Evolutionary conservation across 768 basidiomycete species (phyloP), one percentile per base, ranked within the genome.

Genomic region (Coprinopsis cinerea): DNA sequence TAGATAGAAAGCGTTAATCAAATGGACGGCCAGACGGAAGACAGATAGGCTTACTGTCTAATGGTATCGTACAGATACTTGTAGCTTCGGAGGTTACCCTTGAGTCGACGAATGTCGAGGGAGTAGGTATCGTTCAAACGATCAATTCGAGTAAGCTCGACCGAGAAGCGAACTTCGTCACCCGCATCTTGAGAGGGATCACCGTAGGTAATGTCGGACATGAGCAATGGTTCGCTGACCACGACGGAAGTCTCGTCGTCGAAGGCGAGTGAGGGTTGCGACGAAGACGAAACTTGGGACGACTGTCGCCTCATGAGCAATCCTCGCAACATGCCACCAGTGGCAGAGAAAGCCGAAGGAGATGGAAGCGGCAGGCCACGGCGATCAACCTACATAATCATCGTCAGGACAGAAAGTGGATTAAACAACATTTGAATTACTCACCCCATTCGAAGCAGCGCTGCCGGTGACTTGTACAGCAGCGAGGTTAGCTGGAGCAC

Each of bases 141-240:
- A 65, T 91, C 87, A 59, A 99, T 74, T 59, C 88, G 73, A 41
- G 95, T 97, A 54, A 99, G 68, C 71, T 99, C 96, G 54, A 97
- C 87, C 11, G 83, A 90, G 74, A 98, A 98, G 57, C 90, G 82
- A 57, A 99, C 92, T 81, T 98, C 96, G 58, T 95, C 95, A 25
- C 92, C 92, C 17, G 81, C 80, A 61, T 98, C 96, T 57, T 88
- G 79, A 3, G 74, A 62, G n/a, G 70, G 57, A 49, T 89, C 89
- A 13, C 94, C 94, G 59, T 95, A 97, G 18, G 85, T 61, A 18
- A 83, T 69, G 48, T 85, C 78, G n/a, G 60, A 56, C 44, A 67
- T 67, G n/a, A 70, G 30, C 32, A 64, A 44, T 1, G 75, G 67
- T 52, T 81, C 80, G 23, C 61, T 64, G 18, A 72, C 56, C n/a